A percentile compares a stretch with the other conserved stretches of the same genome.
phyloP scores from a whole-genome alignment of 208 protist genomes.

The Acanthamoeba divionensis region DNA sequence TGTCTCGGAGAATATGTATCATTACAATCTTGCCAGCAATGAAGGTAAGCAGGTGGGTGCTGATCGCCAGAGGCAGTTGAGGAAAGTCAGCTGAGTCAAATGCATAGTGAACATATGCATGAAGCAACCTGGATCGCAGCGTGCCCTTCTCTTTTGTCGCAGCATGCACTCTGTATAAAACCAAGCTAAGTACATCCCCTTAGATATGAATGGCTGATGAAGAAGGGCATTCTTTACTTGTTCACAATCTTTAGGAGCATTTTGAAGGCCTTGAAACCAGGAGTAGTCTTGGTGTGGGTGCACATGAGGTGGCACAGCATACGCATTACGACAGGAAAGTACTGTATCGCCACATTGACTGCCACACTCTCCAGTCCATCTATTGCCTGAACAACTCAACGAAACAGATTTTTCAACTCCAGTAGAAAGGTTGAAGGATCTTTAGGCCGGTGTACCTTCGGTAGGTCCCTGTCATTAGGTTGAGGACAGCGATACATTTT shows the following conservation, averaged over 20 bases:
- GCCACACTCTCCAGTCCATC: background rate
- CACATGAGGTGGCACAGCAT: constrained; percentile 49
- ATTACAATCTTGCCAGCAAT: constrained; percentile 44
- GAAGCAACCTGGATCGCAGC: background rate
- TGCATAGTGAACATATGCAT: constrained; percentile 20
- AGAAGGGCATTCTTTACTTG: background rate
- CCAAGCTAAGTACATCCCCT: no score
- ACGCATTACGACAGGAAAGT: constrained; percentile 22
- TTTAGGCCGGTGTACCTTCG: background rate
- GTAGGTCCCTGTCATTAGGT: no score
- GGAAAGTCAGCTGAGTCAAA: background rate
- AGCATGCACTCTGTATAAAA: constrained; percentile 4
- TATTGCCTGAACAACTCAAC: background rate
- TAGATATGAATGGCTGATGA: no score
- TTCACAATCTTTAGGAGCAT: constrained; percentile 38
- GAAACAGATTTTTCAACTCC: background rate
- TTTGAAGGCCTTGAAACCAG: constrained; percentile 34
- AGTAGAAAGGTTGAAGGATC: background rate
- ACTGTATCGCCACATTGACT: background rate
- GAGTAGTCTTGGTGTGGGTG: background rate
- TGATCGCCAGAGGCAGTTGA: constrained; percentile 28
- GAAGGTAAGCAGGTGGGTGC: constrained; percentile 47
- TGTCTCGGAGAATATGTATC: background rate
- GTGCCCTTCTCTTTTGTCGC: constrained; percentile 20
- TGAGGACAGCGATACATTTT: background rate